phyloP scores from a whole-genome alignment of 768 basidiomycete genomes.

The Tricholoma saponaceum region DNA sequence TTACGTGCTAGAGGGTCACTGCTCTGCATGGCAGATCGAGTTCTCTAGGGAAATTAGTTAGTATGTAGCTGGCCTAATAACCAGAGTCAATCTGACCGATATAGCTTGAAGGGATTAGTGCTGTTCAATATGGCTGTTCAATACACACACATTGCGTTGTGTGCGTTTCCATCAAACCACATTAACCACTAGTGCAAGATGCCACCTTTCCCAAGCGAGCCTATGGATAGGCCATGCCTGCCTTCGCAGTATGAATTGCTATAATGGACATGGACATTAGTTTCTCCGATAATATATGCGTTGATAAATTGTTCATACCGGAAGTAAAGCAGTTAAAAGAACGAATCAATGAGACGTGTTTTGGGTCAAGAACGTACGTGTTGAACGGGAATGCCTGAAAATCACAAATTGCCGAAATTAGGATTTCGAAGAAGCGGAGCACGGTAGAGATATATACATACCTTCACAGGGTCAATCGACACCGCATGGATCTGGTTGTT shows the following conservation, averaged over 20 bases:
- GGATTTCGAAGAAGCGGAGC: background rate
- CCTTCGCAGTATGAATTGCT: constrained; percentile 54
- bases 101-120: no score
- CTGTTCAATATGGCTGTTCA: no score
- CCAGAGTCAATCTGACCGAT: no score
- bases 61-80: no score
- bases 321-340: constrained; percentile 23
- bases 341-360: background rate
- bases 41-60: no score
- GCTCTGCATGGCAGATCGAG: no score
- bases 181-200: no score
- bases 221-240: constrained; percentile 58
- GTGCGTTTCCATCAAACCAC: no score
- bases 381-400: constrained; percentile 57
- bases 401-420: background rate
- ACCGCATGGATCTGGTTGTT: constrained; percentile 53
- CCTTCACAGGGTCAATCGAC: constrained; percentile 35
- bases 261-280: background rate
- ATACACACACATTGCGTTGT: no score
- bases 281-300: background rate
- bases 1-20: no score
- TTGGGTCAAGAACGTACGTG: constrained; percentile 36
- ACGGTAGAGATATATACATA: constrained; percentile 7
- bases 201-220: constrained; percentile 42
- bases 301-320: constrained; percentile 19